These are phyloP conservation scores for Mycena sanguinolenta DNA, from an alignment of 768 basidiomycete species.

Conservation along the genomic window DNA sequence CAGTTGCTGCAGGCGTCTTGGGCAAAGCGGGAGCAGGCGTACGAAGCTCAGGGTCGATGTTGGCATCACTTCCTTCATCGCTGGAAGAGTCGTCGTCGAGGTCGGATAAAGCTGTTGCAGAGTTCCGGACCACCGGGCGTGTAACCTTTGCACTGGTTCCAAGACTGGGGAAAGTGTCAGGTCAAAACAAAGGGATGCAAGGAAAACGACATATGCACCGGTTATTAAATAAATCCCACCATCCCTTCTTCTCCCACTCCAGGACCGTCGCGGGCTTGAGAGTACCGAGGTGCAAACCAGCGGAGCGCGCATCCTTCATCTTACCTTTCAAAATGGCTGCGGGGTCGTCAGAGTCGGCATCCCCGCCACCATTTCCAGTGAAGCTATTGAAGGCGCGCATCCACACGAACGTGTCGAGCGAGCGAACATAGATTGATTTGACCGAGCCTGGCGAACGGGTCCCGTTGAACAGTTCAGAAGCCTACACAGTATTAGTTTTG, in stretches of 20 bases:
- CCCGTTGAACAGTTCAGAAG: not conserved
- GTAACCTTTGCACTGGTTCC: not conserved
- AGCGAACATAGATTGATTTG: not conserved
- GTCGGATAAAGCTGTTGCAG: slow-evolving; percentile 1
- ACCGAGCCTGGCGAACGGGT: not conserved
- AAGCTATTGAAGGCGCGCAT: slow-evolving; percentile 17
- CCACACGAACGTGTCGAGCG: slow-evolving; percentile 8
- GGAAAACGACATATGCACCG: slow-evolving; percentile 6
- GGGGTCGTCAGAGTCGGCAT: slow-evolving; percentile 9
- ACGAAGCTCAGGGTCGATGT: not conserved
- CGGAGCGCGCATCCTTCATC: not conserved
- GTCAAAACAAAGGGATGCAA: not conserved
- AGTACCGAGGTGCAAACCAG: not conserved
- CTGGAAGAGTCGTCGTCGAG: not conserved
- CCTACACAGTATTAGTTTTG: not conserved
- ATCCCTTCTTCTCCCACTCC: slow-evolving; percentile 3
- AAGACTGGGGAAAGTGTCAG: slow-evolving; percentile 10
- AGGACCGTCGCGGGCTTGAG: slow-evolving; percentile 8
- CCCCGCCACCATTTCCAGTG: slow-evolving; percentile 24
- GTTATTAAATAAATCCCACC: slow-evolving; percentile 9
- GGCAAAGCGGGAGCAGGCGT: not conserved
- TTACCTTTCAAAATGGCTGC: not conserved
- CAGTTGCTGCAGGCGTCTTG: not conserved
- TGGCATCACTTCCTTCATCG: not conserved
- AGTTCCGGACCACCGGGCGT: not conserved